A percentile compares a stretch with the other conserved stretches of the same genome.
Evolutionary conservation across 768 basidiomycete genomes (phyloP).

Genomic region (Lyophyllum atratum): DNA sequence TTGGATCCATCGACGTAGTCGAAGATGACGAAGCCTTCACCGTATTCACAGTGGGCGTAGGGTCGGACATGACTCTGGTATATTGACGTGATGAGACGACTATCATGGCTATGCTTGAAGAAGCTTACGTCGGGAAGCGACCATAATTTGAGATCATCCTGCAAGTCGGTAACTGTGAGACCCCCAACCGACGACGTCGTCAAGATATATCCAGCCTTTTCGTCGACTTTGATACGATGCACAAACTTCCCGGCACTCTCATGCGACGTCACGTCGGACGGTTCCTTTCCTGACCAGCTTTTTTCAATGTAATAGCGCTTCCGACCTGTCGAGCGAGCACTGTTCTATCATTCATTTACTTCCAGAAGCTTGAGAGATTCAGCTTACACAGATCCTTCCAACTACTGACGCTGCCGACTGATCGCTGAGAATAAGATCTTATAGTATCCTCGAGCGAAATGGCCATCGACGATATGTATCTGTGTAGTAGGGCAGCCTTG

Average conservation of each 20-base stretch:
- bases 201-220: constrained; percentile 58
- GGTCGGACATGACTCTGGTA: constrained; percentile 49
- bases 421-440: constrained; percentile 31
- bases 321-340: constrained; percentile 35
- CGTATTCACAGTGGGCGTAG: constrained; percentile 76
- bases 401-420: constrained; percentile 35
- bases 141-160: constrained; percentile 58
- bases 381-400: constrained; percentile 69
- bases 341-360: background rate
- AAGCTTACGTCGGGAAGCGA: constrained; percentile 50
- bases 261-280: constrained; percentile 39
- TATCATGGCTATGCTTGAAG: background rate
- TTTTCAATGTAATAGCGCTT: constrained; percentile 44
- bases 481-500: constrained; percentile 54
- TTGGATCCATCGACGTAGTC: constrained; percentile 57
- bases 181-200: constrained; percentile 59
- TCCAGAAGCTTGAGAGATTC: background rate
- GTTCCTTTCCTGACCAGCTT: constrained; percentile 57
- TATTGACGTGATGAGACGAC: background rate
- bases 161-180: constrained; percentile 57
- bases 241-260: constrained; percentile 38
- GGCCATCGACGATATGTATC: constrained; percentile 36
- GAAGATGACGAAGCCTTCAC: constrained; percentile 69
- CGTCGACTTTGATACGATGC: constrained; percentile 80
- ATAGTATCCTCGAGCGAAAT: constrained; percentile 31